These are phyloP conservation scores for Cladosporium sp. DNA, from an alignment of 2,329 filamentous ascomycete genomes.

Conservation along the genomic window DNA sequence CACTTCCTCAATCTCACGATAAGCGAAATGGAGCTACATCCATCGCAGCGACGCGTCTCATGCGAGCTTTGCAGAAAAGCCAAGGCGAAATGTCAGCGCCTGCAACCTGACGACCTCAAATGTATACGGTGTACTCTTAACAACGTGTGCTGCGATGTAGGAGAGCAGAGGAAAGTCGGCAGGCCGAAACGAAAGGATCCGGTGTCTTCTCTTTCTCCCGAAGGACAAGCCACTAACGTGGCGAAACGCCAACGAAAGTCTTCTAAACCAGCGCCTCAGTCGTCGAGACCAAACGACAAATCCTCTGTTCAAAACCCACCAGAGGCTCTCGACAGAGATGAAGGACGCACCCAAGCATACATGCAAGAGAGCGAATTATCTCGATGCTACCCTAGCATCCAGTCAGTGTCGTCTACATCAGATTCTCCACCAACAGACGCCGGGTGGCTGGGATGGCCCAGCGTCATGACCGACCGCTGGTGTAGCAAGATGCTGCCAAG, in stretches of 20 bases:
- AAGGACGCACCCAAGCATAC: neutral
- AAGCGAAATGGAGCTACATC: neutral
- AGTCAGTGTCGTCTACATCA: neutral
- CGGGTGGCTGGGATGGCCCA: neutral
- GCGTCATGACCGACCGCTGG: neutral
- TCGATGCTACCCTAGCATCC: neutral
- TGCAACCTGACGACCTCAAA: neutral
- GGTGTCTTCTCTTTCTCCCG: neutral
- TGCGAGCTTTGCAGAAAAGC: neutral
- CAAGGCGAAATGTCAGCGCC: slow-evolving; percentile 3
- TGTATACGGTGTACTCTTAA: neutral
- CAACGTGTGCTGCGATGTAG: neutral
- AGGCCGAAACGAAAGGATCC: neutral
- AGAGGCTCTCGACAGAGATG: neutral
- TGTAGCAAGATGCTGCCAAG: neutral
- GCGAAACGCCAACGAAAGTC: neutral
- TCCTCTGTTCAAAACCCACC: neutral
- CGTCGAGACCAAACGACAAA: neutral
- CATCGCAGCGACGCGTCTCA: slow-evolving; percentile 5
- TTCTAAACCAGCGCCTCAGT: no score
- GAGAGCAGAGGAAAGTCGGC: slow-evolving; percentile 1
- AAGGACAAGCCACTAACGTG: neutral
- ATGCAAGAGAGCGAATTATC: neutral
- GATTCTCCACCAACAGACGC: neutral
- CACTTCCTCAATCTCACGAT: neutral